Base-by-base conservation (phyloP, 2,329 filamentous ascomycete genomes). In the Cladophialophora carrionii region DNA sequence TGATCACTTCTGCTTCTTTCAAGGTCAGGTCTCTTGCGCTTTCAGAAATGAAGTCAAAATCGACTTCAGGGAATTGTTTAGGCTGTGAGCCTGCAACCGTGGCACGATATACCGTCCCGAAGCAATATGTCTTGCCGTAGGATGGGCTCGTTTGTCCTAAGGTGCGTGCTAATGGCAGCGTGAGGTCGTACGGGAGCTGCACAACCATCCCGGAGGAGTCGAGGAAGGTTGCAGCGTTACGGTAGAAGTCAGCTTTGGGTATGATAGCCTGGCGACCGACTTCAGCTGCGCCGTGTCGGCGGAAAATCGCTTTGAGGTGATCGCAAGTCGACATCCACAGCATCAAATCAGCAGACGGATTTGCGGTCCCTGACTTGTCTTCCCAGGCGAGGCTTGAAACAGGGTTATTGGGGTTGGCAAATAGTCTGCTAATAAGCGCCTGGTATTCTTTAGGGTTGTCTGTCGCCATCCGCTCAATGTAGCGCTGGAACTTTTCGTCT, bases 161-260 rank as follows among this genome's bases (percentile, higher is more conserved):
- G 63, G 89, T 87, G 61, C 94, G 86, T 26, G 95, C 95, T 75
- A 96, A 88, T 1, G 94, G 92, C 68, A 98, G 83, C 1, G 92
- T 96, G 24, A 98, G 81, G 76, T 99, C 95, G 72, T 91, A 97
- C 0, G 95, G 95, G n/a, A 99, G 80, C 74, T 99, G 95, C 1
- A 97, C 82, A 0, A 69, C 64, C n/a, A 90, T 94, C 2, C 94
- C 95, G 67, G 88, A 90, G 1, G 87, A 83, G 75, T 96, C 92
- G 29, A 99, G 81, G 14, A 98, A 78, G 66, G 91, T 89, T 17
- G 96, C 90, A 14, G 90, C 88, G 74, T 77, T 81, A 32, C 83
- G 81, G 73, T 97, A 97, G 73, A 94, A 88, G 9, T 85, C 83
- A 0, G 93, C 96, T 52, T 89, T 85, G 1, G 95, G 95, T 68